A percentile compares a stretch with the other conserved stretches of the same genome.
Evolutionary conservation across 73 alveolate genomes (phyloP).

Genomic region (Symbiodinium natans): DNA sequence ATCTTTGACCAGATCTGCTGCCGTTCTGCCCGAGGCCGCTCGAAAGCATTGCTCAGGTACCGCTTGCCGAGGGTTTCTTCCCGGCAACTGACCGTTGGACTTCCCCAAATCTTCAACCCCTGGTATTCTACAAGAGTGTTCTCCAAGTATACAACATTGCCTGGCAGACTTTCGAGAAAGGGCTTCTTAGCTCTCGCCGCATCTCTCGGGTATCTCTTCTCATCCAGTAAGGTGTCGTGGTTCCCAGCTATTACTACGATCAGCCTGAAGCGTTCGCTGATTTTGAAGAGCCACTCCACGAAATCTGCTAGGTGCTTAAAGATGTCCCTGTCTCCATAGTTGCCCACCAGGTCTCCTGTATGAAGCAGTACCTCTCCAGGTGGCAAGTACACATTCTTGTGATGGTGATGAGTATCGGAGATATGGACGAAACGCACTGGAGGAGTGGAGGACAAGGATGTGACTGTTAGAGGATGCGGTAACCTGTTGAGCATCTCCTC

Average conservation of each 20-base stretch:
- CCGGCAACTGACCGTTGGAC: slow-evolving; percentile 68
- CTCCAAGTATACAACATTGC: slow-evolving; percentile 51
- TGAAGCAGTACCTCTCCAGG: slow-evolving; percentile 80
- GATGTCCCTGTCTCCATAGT: slow-evolving; percentile 72
- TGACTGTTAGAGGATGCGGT: slow-evolving; percentile 63
- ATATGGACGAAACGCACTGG: slow-evolving; percentile 73
- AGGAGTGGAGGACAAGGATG: slow-evolving; percentile 27
- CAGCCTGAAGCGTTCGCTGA: slow-evolving; percentile 24
- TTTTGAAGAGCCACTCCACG: slow-evolving; percentile 25
- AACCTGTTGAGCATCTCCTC: slow-evolving; percentile 15
- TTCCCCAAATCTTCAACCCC: slow-evolving; percentile 80
- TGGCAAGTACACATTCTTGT: slow-evolving; percentile 48
- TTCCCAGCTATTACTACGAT: slow-evolving; percentile 79
- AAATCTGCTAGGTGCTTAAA: slow-evolving; percentile 55
- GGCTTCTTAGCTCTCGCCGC: slow-evolving; percentile 53
- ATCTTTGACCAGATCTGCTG: slow-evolving; percentile 85
- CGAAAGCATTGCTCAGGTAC: slow-evolving; percentile 85
- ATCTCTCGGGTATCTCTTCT: slow-evolving; percentile 63
- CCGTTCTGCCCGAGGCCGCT: slow-evolving; percentile 50
- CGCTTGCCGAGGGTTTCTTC: slow-evolving; percentile 79
- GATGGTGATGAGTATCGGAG: slow-evolving; percentile 86
- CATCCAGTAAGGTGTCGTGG: slow-evolving; percentile 77
- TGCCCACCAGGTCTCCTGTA: slow-evolving; percentile 82
- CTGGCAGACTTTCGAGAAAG: slow-evolving; percentile 25
- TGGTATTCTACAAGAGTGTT: slow-evolving; percentile 40